Base-by-base conservation (phyloP, 2,329 filamentous ascomycete genomes). In the Diaporthe nobilis region DNA sequence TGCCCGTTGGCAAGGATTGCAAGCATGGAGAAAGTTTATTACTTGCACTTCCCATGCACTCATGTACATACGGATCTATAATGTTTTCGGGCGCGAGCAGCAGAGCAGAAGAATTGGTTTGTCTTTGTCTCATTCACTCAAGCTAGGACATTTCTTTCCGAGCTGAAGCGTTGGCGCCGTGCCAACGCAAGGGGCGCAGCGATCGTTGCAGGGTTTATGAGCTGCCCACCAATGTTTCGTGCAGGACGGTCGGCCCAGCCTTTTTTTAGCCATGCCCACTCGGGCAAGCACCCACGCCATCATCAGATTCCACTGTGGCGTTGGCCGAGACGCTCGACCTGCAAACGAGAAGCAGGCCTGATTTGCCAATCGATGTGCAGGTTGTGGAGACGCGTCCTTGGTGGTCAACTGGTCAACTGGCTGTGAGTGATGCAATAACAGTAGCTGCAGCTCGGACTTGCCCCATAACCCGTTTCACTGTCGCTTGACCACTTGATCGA, bases 391-490 rank as follows among this genome's bases (percentile, higher is more conserved):
- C 47, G 68, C 47, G 55, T 65, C n/a, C 34, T 55, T 34, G 2
- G 44, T 37, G 15, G 71, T 53, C 42, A 31, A 55, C 53, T 31
- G 49, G 25, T 51, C 44, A 39, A 72, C 20, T 65, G 25, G 70
- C 3, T 44, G 42, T 15, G 15, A 49, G 74, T 73, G 70, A 75
- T 75, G 74, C 71, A 75, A 75, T 73, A 71, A 60, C 55, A 60
- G 55, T 15, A 28, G 70, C 70, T 72, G 55, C 65, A 42, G 65
- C 34, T 28, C 34, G 47, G 63, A 17, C 13, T 49, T 8, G 49
- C 49, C 65, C 65, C 65, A 42, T 70, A 53, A 20, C 65, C 65
- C n/a, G 65, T 70, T 70, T 55, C 49, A 70, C n/a, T 15, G 34
- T 31, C 8, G 65, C 65, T 70, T 55, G 65, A 42, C 34, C 15